Evolutionary conservation across 2,329 filamentous ascomycete species (phyloP).

Genomic region (Ambrosiella beaveri): DNA sequence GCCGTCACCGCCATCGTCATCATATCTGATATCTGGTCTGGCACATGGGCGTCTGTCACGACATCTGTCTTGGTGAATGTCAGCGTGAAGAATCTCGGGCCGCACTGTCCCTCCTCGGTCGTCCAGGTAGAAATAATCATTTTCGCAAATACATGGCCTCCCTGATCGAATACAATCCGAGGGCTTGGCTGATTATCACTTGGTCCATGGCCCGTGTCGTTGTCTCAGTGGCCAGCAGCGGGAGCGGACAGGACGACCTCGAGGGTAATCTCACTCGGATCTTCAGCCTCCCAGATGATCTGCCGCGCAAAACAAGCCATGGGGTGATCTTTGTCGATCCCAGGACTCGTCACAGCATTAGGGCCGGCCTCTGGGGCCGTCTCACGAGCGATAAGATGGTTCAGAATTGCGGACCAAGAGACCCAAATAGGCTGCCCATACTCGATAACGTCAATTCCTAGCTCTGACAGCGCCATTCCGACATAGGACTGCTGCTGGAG

Average conservation of each 20-base stretch:
- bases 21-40: background rate
- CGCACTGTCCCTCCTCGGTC: slow-evolving; percentile 33
- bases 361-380: background rate
- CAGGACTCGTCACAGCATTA: background rate
- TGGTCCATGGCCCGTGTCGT: background rate
- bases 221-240: background rate
- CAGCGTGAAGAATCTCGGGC: slow-evolving; percentile 52
- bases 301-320: background rate
- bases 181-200: background rate
- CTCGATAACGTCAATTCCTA: slow-evolving; percentile 58
- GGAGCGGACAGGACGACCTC: slow-evolving; percentile 7
- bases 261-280: slow-evolving; percentile 8
- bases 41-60: slow-evolving; percentile 17
- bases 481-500: background rate
- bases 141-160: slow-evolving; percentile 39
- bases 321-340: background rate
- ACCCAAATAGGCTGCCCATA: slow-evolving; percentile 44
- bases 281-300: slow-evolving; percentile 4
- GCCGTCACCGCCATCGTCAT: slow-evolving; percentile 24
- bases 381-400: slow-evolving; percentile 27
- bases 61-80: slow-evolving; percentile 48
- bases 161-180: slow-evolving; percentile 16
- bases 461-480: slow-evolving; percentile 35
- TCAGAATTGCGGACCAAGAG: slow-evolving; percentile 41
- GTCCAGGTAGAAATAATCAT: slow-evolving; percentile 66